Evolutionary conservation across 2,329 filamentous ascomycete genomes (phyloP).

Genomic region (Diaporthe caulivora): DNA sequence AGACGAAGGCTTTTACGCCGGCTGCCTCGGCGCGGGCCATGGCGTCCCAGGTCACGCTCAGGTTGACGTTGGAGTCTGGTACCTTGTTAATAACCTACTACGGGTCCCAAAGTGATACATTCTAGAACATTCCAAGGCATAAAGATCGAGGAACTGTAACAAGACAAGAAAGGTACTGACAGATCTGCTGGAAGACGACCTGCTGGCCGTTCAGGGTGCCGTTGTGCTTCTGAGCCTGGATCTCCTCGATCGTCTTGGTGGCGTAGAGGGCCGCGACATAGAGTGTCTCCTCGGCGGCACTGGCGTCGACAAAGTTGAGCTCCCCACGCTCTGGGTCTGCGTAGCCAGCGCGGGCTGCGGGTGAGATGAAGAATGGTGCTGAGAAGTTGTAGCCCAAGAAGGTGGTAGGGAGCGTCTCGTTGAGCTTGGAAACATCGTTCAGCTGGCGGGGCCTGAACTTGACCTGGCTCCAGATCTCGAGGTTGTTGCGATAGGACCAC

Average conservation of each 20-base stretch:
- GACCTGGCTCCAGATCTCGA: conserved; percentile 61
- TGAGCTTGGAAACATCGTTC: conserved; percentile 52
- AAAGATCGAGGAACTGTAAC: too few relatives aligned
- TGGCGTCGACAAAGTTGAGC: conserved; percentile 59
- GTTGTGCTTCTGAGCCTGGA: conserved; percentile 42
- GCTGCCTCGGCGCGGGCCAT: conserved; percentile 49
- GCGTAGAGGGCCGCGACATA: conserved; percentile 52
- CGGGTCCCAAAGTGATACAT: too few relatives aligned
- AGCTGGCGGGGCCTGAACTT: conserved; percentile 57
- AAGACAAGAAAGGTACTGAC: too few relatives aligned
- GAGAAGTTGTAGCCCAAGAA: conserved; percentile 61
- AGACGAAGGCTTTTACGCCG: conserved; percentile 53
- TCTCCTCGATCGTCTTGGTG: conserved; percentile 50
- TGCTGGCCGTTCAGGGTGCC: conserved; percentile 47
- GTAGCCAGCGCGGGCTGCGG: conserved; percentile 59
- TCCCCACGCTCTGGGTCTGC: conserved; percentile 54
- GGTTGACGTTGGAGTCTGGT: conserved; percentile 51
- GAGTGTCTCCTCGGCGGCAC: conserved; percentile 58
- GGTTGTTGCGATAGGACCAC: conserved; percentile 64
- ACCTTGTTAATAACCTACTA: too few relatives aligned
- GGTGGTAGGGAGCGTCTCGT: conserved; percentile 50
- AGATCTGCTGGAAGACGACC: conserved; percentile 50
- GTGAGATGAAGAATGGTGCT: conserved; percentile 63
- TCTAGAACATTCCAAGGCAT: too few relatives aligned
- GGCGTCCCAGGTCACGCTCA: conserved; percentile 47